Evolutionary conservation across 129 eudicot genomes (phyloP).

Genomic region (Chrysanthemum makinoi): DNA sequence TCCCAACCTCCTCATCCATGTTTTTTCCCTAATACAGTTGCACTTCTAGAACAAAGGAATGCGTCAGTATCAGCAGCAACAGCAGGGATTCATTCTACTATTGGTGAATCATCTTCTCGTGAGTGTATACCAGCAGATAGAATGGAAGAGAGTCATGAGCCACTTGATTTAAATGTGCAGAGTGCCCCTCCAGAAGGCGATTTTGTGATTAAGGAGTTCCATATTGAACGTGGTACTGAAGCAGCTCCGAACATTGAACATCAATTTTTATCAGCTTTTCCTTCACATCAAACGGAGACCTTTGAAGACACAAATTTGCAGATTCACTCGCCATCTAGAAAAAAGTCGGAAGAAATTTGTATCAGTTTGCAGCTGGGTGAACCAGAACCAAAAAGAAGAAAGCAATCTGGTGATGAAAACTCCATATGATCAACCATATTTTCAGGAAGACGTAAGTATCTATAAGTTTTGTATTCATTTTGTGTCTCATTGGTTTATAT

Average conservation of each 20-base stretch:
- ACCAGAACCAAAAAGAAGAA: conserved; percentile 61
- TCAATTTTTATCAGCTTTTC: conserved; percentile 57
- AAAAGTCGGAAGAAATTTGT: conserved; percentile 39
- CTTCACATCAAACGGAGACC: conserved; percentile 21
- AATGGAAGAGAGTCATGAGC: conserved; percentile 38
- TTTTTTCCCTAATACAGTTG: conserved; percentile 41
- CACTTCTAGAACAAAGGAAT: conserved; percentile 58
- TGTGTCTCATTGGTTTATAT: conserved; percentile 29
- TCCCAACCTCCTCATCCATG: neutral
- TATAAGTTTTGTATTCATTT: conserved; percentile 30
- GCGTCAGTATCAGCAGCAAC: conserved; percentile 28
- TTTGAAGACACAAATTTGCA: conserved; percentile 23
- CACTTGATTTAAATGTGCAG: conserved; percentile 36
- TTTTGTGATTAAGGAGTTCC: conserved; percentile 26
- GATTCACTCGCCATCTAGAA: conserved; percentile 33
- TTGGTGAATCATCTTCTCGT: conserved; percentile 55
- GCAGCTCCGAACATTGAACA: conserved; percentile 33
- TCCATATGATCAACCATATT: conserved; percentile 7
- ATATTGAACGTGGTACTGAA: conserved; percentile 26
- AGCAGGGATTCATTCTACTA: conserved; percentile 42
- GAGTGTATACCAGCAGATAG: conserved; percentile 31
- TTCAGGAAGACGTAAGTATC: conserved; percentile 25
- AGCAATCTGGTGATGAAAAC: conserved; percentile 35
- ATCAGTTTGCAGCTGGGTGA: conserved; percentile 61
- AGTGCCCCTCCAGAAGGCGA: conserved; percentile 32